Percentiles rank a stretch among this genome's conserved stretches.
phyloP scores from a whole-genome alignment of 345 rosid genomes.

The Limnanthes douglasii region DNA sequence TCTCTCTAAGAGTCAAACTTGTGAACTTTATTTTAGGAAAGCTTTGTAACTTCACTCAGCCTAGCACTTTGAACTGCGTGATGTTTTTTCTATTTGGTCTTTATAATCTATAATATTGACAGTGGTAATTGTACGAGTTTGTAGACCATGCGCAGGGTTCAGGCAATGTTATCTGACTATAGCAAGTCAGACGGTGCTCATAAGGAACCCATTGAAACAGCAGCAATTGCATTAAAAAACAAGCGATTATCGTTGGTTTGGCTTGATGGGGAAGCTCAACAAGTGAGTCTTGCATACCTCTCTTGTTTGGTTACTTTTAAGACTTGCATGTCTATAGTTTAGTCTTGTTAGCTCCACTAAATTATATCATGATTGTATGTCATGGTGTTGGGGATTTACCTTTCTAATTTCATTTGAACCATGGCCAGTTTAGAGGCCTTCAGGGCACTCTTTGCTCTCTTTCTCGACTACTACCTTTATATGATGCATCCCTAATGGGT shows the following conservation, averaged over 20 bases:
- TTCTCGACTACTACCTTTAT: too few species aligned
- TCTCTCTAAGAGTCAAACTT: too few species aligned
- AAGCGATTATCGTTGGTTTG: constrained; percentile 72
- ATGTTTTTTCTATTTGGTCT: neutral
- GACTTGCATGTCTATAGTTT: too few species aligned
- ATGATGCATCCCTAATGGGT: too few species aligned
- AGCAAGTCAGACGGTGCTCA: constrained; percentile 17
- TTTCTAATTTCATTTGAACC: too few species aligned
- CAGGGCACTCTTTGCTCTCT: too few species aligned
- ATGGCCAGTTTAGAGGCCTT: too few species aligned
- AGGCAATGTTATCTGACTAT: constrained; percentile 31
- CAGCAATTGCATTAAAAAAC: constrained; percentile 32
- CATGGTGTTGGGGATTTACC: neutral
- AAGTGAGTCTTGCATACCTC: constrained; percentile 24
- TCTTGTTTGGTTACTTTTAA: neutral
- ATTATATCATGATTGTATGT: neutral
- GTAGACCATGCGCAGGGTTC: constrained; percentile 87
- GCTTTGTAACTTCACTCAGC: too few species aligned
- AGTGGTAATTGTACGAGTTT: constrained; percentile 19
- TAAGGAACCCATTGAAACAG: constrained; percentile 21
- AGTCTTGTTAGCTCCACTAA: neutral
- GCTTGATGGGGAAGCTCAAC: constrained; percentile 91
- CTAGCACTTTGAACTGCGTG: too few species aligned
- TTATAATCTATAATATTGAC: neutral
- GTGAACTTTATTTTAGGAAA: too few species aligned